phyloP scores from a whole-genome alignment of 345 rosid species.

The Jatropha curcas region DNA sequence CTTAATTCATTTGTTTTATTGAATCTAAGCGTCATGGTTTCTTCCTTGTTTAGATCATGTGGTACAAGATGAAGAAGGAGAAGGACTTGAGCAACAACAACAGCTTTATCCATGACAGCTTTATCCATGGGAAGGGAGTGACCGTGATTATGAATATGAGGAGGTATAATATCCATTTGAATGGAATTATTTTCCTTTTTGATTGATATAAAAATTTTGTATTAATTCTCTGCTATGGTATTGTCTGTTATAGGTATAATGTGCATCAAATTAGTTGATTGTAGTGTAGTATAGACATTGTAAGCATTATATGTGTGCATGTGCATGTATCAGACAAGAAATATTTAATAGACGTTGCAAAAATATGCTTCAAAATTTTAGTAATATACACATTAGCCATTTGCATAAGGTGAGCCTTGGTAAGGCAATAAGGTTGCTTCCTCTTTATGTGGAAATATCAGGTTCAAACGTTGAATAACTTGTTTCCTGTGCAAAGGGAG shows the following conservation, averaged over 20 bases:
- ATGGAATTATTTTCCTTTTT: neutral
- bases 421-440: neutral
- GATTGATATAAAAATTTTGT: too few relatives aligned
- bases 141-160: constrained; percentile 81
- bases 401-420: neutral
- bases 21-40: neutral
- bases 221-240: neutral
- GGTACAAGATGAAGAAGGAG: constrained; percentile 62
- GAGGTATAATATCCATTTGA: constrained; percentile 49
- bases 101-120: constrained; percentile 68
- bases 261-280: too few relatives aligned
- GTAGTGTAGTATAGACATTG: too few relatives aligned
- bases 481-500: too few relatives aligned
- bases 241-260: neutral
- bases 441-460: neutral
- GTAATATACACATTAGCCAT: neutral
- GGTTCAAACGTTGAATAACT: too few relatives aligned
- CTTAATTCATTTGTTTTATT: neutral
- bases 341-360: neutral
- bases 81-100: constrained; percentile 35
- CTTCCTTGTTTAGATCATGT: constrained; percentile 40
- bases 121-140: constrained; percentile 92
- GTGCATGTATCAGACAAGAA: too few relatives aligned
- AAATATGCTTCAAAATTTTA: neutral
- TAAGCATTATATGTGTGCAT: too few relatives aligned